Percentiles rank a stretch among this genome's conserved stretches.
Evolutionary conservation across 805 yeast genomes (phyloP).

Genomic region (Barnettozyma vustinii): DNA sequence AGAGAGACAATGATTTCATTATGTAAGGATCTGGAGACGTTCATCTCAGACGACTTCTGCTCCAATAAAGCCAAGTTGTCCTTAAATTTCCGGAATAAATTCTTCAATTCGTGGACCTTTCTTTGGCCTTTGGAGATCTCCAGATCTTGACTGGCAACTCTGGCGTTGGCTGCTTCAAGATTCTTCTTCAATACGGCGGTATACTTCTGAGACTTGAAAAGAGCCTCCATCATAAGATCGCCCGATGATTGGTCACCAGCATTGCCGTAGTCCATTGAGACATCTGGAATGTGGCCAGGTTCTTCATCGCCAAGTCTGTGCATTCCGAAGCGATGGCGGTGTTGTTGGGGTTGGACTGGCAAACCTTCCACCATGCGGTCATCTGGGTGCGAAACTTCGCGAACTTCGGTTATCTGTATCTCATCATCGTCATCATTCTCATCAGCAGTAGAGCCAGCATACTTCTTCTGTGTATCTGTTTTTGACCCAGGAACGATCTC

Average conservation of each 20-base stretch:
- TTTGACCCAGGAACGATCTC: background rate
- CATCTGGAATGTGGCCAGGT: background rate
- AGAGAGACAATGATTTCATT: conserved; percentile 19
- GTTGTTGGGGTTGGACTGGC: background rate
- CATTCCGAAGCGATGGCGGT: background rate
- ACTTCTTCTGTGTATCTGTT: background rate
- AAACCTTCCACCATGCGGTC: background rate
- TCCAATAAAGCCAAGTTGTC: conserved; percentile 21
- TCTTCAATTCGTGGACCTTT: conserved; percentile 20
- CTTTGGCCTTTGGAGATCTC: conserved; percentile 21
- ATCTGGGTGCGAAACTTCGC: conserved; percentile 19
- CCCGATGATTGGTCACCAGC: conserved; percentile 22
- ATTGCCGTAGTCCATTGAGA: background rate
- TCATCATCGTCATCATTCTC: conserved; percentile 26
- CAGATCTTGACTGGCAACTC: conserved; percentile 23
- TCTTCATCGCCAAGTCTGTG: background rate
- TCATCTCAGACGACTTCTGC: conserved; percentile 18
- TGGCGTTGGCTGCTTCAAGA: conserved; percentile 25
- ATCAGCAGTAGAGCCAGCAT: background rate
- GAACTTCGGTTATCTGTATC: conserved; percentile 37
- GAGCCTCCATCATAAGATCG: conserved; percentile 35
- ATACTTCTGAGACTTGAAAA: conserved; percentile 33
- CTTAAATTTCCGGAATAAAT: conserved; percentile 22
- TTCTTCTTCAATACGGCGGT: conserved; percentile 30
- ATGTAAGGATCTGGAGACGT: conserved; percentile 22